Evolutionary conservation across 2,329 filamentous ascomycete species (phyloP), one percentile per base, ranked within the genome.

Genomic region (Scleromitrula shiraiana): DNA sequence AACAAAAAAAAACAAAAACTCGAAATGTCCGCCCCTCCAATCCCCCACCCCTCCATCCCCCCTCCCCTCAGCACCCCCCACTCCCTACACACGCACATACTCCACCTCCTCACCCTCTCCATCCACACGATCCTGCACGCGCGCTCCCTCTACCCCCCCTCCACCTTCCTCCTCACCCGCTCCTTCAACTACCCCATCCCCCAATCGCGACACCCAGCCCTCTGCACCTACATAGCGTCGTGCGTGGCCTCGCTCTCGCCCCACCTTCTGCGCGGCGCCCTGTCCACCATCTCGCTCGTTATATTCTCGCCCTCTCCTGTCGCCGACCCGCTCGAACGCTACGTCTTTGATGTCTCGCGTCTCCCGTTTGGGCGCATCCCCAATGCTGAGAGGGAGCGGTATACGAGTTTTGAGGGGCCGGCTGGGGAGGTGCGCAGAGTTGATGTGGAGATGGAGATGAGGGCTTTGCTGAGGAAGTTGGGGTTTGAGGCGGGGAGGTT

Each of bases 121-220:
- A 78, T 83, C 53, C 83, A 88, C 64, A 83, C 83, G 50, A 80
- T 88, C 56, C 73, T 87, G 49, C 83, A 79, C 65, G 74, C 83
- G 37, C 79, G 83, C 53, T 66, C 68, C 49, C 75, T 87, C 58
- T 88, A 88, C 61, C 82, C 83, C 2, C 67, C 68, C 46, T 68
- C 72, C 30, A 78, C 82, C n/a, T 88, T 87, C 65, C 70, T 83
- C 38, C 74, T 77, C 35, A 75, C 80, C 6, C 75, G 80, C 51
- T 81, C 79, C 59, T 85, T 85, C 70, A 85, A 85, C 65, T 78
- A 80, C 55, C 73, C 82, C n/a, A 79, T 85, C 49, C 76, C 78
- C 47, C 83, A 87, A 62, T 83, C 74, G 51, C 77, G 83, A 37
- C 82, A 87, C 63, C 82, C 83, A 0, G 72, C 75, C 55, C 81